Percentiles rank a stretch among this genome's conserved stretches.
Evolutionary conservation across 768 basidiomycete species (phyloP).

Genomic region (Omphalotus guepiniiformis): DNA sequence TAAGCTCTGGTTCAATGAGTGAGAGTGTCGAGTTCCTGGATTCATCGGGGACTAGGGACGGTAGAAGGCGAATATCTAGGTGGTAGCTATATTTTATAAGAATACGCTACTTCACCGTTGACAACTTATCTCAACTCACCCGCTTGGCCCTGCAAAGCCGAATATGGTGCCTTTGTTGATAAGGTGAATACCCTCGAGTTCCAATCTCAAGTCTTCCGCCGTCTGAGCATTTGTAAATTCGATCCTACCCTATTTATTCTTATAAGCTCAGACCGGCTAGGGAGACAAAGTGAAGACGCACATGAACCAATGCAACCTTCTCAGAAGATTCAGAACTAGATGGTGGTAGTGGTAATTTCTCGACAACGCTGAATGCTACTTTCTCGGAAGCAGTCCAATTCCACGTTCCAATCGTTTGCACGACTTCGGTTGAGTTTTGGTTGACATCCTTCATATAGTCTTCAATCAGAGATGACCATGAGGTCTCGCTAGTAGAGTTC

Average conservation of each 20-base stretch:
- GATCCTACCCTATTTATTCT: slow-evolving; percentile 53
- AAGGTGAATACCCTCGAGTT: slow-evolving; percentile 79
- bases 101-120: too few species aligned
- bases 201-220: slow-evolving; percentile 57
- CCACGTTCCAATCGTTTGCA: slow-evolving; percentile 52
- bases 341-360: slow-evolving; percentile 44
- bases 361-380: slow-evolving; percentile 61
- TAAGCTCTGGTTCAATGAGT: slow-evolving; percentile 56
- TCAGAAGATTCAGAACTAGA: slow-evolving; percentile 29
- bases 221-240: slow-evolving; percentile 56
- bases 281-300: slow-evolving; percentile 30
- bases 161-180: slow-evolving; percentile 71
- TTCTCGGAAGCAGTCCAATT: slow-evolving; percentile 66
- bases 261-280: slow-evolving; percentile 1
- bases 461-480: slow-evolving; percentile 51
- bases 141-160: slow-evolving; percentile 60
- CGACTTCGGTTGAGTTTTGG: slow-evolving; percentile 41
- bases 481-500: slow-evolving; percentile 28
- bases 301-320: slow-evolving; percentile 59
- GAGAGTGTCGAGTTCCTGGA: slow-evolving; percentile 55
- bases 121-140: slow-evolving; percentile 53
- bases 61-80: slow-evolving; percentile 62
- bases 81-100: too few species aligned
- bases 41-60: slow-evolving; percentile 56
- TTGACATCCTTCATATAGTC: slow-evolving; percentile 47